Conservation (phyloP, 2,329 filamentous ascomycete genomes). For the Fusarium sp. region DNA sequence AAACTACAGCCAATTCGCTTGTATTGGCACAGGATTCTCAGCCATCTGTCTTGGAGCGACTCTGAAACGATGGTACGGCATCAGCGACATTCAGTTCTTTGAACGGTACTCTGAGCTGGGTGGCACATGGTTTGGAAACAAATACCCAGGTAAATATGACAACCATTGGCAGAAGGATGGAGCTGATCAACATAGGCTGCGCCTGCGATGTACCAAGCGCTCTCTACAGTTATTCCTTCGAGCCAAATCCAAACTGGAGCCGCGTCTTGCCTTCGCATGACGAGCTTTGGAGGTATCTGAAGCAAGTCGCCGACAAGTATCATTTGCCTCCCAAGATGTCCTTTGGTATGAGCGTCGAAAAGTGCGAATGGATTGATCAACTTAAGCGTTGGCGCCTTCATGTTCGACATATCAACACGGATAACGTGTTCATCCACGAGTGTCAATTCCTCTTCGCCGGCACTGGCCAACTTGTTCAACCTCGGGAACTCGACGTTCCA, state of each 20-base stretch:
- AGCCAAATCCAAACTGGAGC: slow-evolving; percentile 70
- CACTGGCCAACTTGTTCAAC: slow-evolving; percentile 49
- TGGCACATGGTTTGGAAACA: neutral
- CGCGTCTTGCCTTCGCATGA: slow-evolving; percentile 65
- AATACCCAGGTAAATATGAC: neutral
- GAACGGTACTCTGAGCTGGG: neutral
- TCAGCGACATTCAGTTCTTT: neutral
- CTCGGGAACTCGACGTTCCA: slow-evolving; percentile 55
- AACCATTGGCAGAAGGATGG: neutral
- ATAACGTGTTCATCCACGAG: slow-evolving; percentile 48
- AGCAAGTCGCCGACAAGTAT: slow-evolving; percentile 61
- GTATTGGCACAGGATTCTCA: neutral
- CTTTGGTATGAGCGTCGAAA: slow-evolving; percentile 52
- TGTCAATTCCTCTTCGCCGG: slow-evolving; percentile 55
- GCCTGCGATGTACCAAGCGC: slow-evolving; percentile 70
- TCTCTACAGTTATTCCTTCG: slow-evolving; percentile 72
- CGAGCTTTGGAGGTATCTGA: slow-evolving; percentile 70
- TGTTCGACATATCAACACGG: slow-evolving; percentile 41
- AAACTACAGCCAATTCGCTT: neutral
- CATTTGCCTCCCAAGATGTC: slow-evolving; percentile 53
- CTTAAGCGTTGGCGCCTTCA: slow-evolving; percentile 50
- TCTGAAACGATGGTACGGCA: neutral
- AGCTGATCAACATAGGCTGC: slow-evolving; percentile 16
- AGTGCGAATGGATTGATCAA: slow-evolving; percentile 53
- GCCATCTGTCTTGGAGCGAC: neutral